phyloP scores from a whole-genome alignment of 345 rosid species.

The Anastatica hierochuntica region DNA sequence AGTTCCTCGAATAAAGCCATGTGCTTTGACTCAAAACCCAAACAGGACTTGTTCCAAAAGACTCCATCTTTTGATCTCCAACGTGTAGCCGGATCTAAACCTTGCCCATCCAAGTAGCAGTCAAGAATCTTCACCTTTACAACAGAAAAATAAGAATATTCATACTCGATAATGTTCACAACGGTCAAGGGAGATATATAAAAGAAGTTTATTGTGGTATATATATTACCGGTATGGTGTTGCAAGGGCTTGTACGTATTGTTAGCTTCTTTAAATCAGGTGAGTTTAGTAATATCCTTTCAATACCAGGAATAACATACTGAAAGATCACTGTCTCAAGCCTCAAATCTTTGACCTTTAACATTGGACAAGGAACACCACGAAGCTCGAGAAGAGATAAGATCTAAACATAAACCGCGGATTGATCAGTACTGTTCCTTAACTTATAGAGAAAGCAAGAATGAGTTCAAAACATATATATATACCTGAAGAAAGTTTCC shows the following conservation, averaged over 20 bases:
- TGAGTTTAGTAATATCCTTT: not conserved
- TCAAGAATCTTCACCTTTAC: not conserved
- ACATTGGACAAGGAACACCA: not conserved
- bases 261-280: not conserved
- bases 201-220: not conserved
- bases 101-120: not conserved
- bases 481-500: not conserved
- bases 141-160: no score
- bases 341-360: not conserved
- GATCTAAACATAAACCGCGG: no score
- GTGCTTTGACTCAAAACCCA: not conserved
- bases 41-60: not conserved
- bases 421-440: no score
- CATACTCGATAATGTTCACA: no score
- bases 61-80: slow-evolving; percentile 4
- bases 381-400: not conserved
- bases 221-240: not conserved
- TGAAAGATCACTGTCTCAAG: not conserved
- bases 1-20: not conserved
- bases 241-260: not conserved
- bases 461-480: no score
- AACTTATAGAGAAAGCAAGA: no score
- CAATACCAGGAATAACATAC: not conserved
- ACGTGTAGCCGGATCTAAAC: not conserved
- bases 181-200: not conserved